A percentile compares a stretch with the other conserved stretches of the same genome.
Evolutionary conservation across 345 rosid genomes (phyloP).

Genomic region (Clausena lansium): DNA sequence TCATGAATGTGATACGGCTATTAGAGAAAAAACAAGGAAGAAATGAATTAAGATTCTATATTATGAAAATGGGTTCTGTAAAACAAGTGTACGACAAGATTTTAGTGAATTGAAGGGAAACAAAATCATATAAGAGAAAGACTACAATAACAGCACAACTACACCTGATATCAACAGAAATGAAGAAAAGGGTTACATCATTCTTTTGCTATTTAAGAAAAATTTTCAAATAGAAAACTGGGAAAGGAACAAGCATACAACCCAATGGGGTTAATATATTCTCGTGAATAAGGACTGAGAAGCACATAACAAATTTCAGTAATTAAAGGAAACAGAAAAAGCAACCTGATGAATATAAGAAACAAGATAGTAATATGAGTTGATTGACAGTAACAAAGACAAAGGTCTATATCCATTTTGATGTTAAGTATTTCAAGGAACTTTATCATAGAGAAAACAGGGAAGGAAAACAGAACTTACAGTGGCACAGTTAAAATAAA

Average conservation of each 20-base stretch:
- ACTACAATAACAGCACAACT: not conserved
- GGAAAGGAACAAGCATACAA: not conserved
- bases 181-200: not conserved
- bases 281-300: not conserved
- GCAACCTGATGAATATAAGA: not conserved
- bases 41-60: not conserved
- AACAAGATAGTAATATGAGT: not conserved
- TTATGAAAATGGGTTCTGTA: not conserved
- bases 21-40: not conserved
- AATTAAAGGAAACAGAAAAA: not conserved
- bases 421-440: not conserved
- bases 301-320: not conserved
- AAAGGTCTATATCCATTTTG: not conserved
- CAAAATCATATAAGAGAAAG: not conserved
- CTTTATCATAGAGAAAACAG: not conserved
- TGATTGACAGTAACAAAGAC: not conserved
- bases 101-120: not conserved
- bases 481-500: slow-evolving; percentile 66
- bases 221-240: not conserved
- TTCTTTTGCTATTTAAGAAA: not conserved
- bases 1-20: not conserved
- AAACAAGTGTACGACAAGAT: not conserved
- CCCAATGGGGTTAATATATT: not conserved
- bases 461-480: slow-evolving; percentile 37
- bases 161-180: not conserved